Base-by-base conservation (phyloP, 225 moss, liverwort and hornwort genomes). In the Asterella californica region DNA sequence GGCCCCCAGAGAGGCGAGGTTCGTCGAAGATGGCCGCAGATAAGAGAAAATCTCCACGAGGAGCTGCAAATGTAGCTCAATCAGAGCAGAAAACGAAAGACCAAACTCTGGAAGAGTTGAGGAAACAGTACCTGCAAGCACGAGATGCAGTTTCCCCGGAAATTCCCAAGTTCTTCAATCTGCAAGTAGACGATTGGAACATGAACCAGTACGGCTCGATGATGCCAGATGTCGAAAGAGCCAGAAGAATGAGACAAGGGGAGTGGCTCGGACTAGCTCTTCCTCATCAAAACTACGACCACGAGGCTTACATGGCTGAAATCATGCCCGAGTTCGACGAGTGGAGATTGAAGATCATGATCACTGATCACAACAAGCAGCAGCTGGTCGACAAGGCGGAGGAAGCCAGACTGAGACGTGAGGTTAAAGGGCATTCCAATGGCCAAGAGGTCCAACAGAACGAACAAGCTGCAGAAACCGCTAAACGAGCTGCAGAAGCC, bases 161-260 rank as follows among this genome's bases (percentile, higher is more conserved):
- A 42, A 32, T 65, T 65, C 78, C 78, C 2, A 46, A 62, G 36
- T 78, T 64, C 15, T 78, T 78, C 78, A 78, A 78, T 30, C 34
- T 78, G 15, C 46, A 78, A 27, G 22, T 64, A 7, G 65, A 65
- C 34, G 78, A 65, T 10, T 78, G 63, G 63, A 65, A 65, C 63
- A 64, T 78, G 78, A 78, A 78, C 29, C 78, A 78, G 65, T 78
- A 78, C 47, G 78, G 78, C 15, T 78, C 78, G 17, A 78, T 78
- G 78, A 78, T 78, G 45, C 64, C 78, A 5, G 64, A 78, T 19
- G 78, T 65, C n/a, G 78, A 78, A 6, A 65, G 24, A 48, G 38
- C 47, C 46, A 64, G 78, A 21, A 78, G 42, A 38, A 47, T 64
- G 64, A 48, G 64, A 66, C 63, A 65, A 22, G 78, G 78, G 0